Evolutionary conservation across 2,329 filamentous ascomycete genomes (phyloP).

Genomic region (Raffaelea ambrosiae): DNA sequence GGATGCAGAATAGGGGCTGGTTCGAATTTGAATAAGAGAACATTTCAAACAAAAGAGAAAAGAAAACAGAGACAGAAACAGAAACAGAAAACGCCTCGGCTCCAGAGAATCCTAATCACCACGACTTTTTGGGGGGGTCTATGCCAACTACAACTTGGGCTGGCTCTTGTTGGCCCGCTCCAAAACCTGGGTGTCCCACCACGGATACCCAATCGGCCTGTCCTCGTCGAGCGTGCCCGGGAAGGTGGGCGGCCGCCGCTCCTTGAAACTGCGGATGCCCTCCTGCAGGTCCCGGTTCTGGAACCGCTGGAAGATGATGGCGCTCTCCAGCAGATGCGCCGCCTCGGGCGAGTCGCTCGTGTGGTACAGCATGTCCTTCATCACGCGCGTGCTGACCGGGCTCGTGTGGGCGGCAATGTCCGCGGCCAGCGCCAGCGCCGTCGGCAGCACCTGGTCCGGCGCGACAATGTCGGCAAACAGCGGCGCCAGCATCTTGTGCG

Average conservation of each 20-base stretch:
- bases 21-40: background rate
- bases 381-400: conserved; percentile 53
- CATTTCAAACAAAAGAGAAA: background rate
- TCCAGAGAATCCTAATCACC: too few species aligned
- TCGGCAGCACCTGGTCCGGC: conserved; percentile 51
- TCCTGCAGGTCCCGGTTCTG: conserved; percentile 52
- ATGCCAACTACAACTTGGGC: conserved; percentile 8
- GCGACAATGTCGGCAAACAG: conserved; percentile 60
- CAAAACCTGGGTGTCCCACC: conserved; percentile 53
- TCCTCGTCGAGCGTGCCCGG: conserved; percentile 36
- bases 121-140: too few species aligned
- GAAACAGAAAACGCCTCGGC: background rate
- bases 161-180: conserved; percentile 9
- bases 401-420: conserved; percentile 62
- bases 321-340: conserved; percentile 61
- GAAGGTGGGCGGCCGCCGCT: conserved; percentile 59
- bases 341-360: conserved; percentile 49
- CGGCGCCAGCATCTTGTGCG: conserved; percentile 41
- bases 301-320: conserved; percentile 54
- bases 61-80: background rate
- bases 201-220: conserved; percentile 53
- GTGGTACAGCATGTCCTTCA: conserved; percentile 63
- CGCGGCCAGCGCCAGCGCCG: conserved; percentile 48
- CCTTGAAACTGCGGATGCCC: conserved; percentile 59
- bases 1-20: too few species aligned